Conservation (phyloP, 2,329 filamentous ascomycete genomes). For the Colletotrichum karsti region DNA sequence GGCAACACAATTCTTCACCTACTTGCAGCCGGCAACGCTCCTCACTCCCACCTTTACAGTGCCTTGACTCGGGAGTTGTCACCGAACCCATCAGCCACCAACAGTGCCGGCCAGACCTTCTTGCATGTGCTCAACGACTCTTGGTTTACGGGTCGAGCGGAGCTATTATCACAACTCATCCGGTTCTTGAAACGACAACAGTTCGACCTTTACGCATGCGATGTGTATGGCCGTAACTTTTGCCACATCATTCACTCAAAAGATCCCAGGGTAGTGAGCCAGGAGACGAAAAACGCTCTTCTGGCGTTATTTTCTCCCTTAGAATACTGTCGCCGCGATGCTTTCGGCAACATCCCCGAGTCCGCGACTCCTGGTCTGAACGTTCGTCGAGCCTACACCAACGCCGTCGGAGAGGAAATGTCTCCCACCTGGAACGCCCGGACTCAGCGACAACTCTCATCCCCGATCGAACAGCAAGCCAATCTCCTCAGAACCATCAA, state of each 20-base stretch:
- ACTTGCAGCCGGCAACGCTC: constrained; percentile 47
- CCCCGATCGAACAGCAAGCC: constrained; percentile 35
- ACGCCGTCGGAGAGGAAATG: constrained; percentile 21
- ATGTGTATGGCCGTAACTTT: constrained; percentile 61
- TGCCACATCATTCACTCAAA: constrained; percentile 53
- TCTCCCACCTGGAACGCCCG: not conserved
- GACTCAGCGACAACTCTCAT: not conserved
- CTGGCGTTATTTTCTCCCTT: constrained; percentile 42
- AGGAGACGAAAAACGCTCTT: constrained; percentile 40
- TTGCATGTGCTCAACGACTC: constrained; percentile 50
- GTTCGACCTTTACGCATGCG: constrained; percentile 46
- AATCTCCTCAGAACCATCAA: constrained; percentile 47
- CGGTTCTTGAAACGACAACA: constrained; percentile 27
- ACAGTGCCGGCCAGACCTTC: constrained; percentile 58
- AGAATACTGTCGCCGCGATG: constrained; percentile 53
- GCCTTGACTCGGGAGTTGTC: constrained; percentile 30
- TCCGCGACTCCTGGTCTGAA: constrained; percentile 25
- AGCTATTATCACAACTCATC: constrained; percentile 39
- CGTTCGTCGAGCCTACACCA: constrained; percentile 27
- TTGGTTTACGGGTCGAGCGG: constrained; percentile 41
- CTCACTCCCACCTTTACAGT: constrained; percentile 37
- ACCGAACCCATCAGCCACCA: constrained; percentile 34
- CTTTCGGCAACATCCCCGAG: constrained; percentile 50
- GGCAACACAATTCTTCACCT: constrained; percentile 58
- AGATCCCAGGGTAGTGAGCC: constrained; percentile 33